Base-by-base conservation (phyloP, 2,329 filamentous ascomycete species). In the Hypoxylon sp. region DNA sequence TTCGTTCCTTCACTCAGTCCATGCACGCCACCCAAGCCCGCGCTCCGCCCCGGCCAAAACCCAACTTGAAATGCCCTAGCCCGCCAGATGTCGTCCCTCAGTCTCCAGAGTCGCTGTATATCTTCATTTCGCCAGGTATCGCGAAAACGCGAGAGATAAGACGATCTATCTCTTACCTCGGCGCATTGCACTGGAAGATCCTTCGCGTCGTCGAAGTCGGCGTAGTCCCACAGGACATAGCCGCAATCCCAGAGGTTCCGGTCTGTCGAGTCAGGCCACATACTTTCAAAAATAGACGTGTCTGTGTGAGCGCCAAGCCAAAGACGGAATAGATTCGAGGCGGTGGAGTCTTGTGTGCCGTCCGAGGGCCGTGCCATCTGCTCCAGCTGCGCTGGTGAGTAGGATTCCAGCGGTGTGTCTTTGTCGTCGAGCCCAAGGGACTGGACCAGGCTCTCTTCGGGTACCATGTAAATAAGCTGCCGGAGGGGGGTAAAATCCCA, bases 141-240 rank as follows among this genome's bases (percentile, higher is more conserved):
- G n/a, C n/a, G n/a, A n/a, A n/a, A n/a, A n/a, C n/a, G n/a, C n/a
- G n/a, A n/a, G n/a, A n/a, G n/a, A n/a, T n/a, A n/a, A n/a, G n/a
- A n/a, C n/a, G n/a, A n/a, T n/a, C n/a, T n/a, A n/a, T n/a, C n/a
- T n/a, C n/a, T n/a, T n/a, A n/a, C n/a, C n/a, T n/a, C n/a, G n/a
- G n/a, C n/a, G n/a, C n/a, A n/a, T n/a, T n/a, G n/a, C n/a, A n/a
- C n/a, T n/a, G n/a, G n/a, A n/a, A n/a, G n/a, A n/a, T n/a, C n/a
- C n/a, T n/a, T n/a, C n/a, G n/a, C n/a, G n/a, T n/a, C n/a, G 26
- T 22, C 42, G 53, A 33, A 4, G 20, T 46, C 4, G 5, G 20
- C 14, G 30, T 48, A 38, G 42, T 56, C 42, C 53, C 53, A 56
- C 6, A 56, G 8, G 28, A 56, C 42, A 22, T 56, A 40, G 14